Base-by-base conservation (phyloP, 164 flowering plant species). In the Buxus sempervirens region DNA sequence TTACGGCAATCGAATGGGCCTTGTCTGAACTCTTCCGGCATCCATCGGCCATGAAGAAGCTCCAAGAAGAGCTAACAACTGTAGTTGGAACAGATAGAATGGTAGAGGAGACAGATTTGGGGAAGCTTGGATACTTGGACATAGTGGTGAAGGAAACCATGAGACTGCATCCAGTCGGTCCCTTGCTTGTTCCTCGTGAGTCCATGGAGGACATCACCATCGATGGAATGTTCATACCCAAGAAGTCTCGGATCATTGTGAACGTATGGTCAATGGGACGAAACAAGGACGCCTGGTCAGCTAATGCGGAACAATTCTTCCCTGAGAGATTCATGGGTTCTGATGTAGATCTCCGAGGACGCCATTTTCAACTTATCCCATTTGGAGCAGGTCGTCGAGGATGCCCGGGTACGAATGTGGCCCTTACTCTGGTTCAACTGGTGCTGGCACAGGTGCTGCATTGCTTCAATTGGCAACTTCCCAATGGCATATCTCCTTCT, bases 71-170 rank as follows among this genome's bases (percentile, higher is more conserved):
- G n/a, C 7, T 65, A 13, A 19, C 20, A 22, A 24, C 5, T 0
- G 48, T 72, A 5, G 67, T 72, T 0, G 67, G 75, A 19, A 10
- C 62, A 49, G 70, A 67, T 26, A 59, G 66, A 13, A 26, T 66
- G 67, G 75, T 66, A 0, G 75, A 72, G 23, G 75, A 67, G 32
- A 38, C 66, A 42, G 71, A 72, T 63, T 58, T 67, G 57, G 10
- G 9, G 10, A 66, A 62, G 14, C 15, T 72, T 9, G 66, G 42
- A 16, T 66, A 66, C 48, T 27, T 57, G 60, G 28, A 57, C 14
- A 8, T 25, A 16, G 18, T 23, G 60, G 60, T 57, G 12, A 26
- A 57, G 28, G 60, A 57, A 16, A 57, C 28, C 12, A 26, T 22
- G 23, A 22, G 10, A 27, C 27, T 16, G 9, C 23, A 57, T 13